phyloP scores from a whole-genome alignment of 1,284 basidiomycete species.

The Puccinia coronata region DNA sequence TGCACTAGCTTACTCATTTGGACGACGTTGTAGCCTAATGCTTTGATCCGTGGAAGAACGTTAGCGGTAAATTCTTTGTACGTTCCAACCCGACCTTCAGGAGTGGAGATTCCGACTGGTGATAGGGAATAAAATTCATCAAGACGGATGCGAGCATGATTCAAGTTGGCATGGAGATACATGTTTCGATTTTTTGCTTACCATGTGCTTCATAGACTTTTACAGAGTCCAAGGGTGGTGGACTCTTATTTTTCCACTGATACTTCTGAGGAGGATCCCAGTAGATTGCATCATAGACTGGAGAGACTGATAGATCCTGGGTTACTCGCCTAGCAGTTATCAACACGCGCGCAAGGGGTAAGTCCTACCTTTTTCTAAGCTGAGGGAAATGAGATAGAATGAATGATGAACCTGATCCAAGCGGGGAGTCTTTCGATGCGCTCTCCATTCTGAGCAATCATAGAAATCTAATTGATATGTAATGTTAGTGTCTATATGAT shows the following conservation, averaged over 20 bases:
- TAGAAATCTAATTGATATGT: slow-evolving; percentile 69
- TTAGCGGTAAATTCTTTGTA: slow-evolving; percentile 93
- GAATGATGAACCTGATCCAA: slow-evolving; percentile 70
- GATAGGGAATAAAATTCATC: neutral
- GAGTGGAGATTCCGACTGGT: slow-evolving; percentile 85
- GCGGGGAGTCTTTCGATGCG: slow-evolving; percentile 87
- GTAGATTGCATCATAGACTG: slow-evolving; percentile 93
- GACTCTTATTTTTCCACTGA: slow-evolving; percentile 74
- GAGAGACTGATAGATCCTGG: slow-evolving; percentile 84
- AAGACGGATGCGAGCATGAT: neutral
- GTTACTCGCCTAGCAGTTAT: slow-evolving; percentile 71
- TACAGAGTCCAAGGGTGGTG: slow-evolving; percentile 67
- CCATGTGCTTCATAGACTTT: slow-evolving; percentile 94
- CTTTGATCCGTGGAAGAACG: slow-evolving; percentile 81
- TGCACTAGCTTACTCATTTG: slow-evolving; percentile 65
- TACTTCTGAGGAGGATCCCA: slow-evolving; percentile 89
- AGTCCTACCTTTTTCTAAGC: neutral
- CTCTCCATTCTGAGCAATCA: slow-evolving; percentile 73
- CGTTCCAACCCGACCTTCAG: slow-evolving; percentile 81
- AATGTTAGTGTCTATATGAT: no score
- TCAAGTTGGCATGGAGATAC: neutral
- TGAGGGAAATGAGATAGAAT: neutral
- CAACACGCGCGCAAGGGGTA: neutral
- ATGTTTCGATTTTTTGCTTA: slow-evolving; percentile 52
- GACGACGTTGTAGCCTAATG: slow-evolving; percentile 91